These are phyloP conservation scores for Aechmea fasciata DNA, from an alignment of 176 grass and related monocot genomes.

Conservation along the genomic window DNA sequence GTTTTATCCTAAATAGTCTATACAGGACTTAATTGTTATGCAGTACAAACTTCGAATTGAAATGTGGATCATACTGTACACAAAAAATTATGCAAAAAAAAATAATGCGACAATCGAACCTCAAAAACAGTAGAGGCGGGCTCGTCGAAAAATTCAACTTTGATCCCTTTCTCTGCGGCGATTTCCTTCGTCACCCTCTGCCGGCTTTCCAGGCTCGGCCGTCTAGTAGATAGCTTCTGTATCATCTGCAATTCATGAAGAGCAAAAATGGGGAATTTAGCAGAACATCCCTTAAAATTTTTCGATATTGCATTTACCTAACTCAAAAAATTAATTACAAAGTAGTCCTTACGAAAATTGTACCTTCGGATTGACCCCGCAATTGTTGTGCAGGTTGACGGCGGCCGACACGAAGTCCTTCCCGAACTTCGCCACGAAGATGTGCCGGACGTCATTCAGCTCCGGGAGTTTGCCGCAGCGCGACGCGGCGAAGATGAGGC, in stretches of 20 bases:
- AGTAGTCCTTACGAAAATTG: not conserved
- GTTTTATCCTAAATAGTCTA: too few relatives aligned
- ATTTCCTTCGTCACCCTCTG: constrained; percentile 69
- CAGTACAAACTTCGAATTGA: not conserved
- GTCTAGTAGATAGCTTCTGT: constrained; percentile 68
- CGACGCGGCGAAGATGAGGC: constrained; percentile 51
- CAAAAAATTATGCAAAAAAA: not conserved
- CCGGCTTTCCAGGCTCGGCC: constrained; percentile 52
- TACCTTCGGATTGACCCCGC: constrained; percentile 59
- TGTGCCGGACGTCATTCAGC: constrained; percentile 45
- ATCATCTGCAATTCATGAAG: constrained; percentile 43
- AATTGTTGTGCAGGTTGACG: constrained; percentile 42
- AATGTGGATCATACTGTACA: too few relatives aligned
- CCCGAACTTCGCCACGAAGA: constrained; percentile 54
- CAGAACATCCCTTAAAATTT: constrained; percentile 5
- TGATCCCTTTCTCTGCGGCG: constrained; percentile 59
- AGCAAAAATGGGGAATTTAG: not conserved
- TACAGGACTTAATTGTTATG: not conserved
- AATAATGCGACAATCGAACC: not conserved
- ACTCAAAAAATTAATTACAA: not conserved
- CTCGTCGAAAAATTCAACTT: constrained; percentile 31
- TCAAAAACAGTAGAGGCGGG: constrained; percentile 2
- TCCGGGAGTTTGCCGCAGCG: constrained; percentile 71
- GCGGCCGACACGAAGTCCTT: constrained; percentile 45
- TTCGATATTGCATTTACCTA: not conserved